Evolutionary conservation across 225 moss, liverwort and hornwort species (phyloP).

Genomic region (Sphagnum tenellum): DNA sequence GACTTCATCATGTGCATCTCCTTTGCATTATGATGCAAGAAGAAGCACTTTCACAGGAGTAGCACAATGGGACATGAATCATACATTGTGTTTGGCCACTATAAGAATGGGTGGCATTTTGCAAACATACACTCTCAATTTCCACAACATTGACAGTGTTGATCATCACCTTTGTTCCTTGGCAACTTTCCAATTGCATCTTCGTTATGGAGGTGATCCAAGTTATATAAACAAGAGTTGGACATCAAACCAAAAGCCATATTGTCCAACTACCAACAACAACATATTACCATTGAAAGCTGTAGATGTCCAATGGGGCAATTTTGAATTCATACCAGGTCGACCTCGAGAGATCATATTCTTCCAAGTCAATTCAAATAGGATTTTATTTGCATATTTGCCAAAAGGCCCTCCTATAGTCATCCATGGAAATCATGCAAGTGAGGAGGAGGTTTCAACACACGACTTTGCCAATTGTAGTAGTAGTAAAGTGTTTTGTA

Average conservation of each 20-base stretch:
- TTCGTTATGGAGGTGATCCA: constrained; percentile 8
- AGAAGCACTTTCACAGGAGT: constrained; percentile 9
- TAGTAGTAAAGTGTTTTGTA: constrained; percentile 24
- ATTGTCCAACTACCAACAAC: neutral
- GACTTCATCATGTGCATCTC: neutral
- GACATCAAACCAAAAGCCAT: neutral
- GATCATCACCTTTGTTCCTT: constrained; percentile 13
- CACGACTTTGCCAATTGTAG: neutral
- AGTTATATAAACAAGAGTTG: no score
- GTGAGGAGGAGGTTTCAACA: neutral
- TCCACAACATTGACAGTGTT: constrained; percentile 10
- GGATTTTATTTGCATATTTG: constrained; percentile 22
- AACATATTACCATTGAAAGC: constrained; percentile 2
- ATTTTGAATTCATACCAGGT: constrained; percentile 28
- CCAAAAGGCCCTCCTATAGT: constrained; percentile 12
- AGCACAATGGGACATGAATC: constrained; percentile 30
- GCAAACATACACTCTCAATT: constrained; percentile 22
- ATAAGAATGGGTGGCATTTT: constrained; percentile 17
- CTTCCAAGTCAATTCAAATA: constrained; percentile 25
- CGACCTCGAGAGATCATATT: constrained; percentile 23
- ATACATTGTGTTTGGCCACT: constrained; percentile 25
- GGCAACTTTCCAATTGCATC: constrained; percentile 23
- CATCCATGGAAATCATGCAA: neutral
- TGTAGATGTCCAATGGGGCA: constrained; percentile 27
- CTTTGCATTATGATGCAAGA: constrained; percentile 1